Evolutionary conservation across 1,284 basidiomycete species (phyloP).

Genomic region (Austroboletus olivaceoglutinosus): DNA sequence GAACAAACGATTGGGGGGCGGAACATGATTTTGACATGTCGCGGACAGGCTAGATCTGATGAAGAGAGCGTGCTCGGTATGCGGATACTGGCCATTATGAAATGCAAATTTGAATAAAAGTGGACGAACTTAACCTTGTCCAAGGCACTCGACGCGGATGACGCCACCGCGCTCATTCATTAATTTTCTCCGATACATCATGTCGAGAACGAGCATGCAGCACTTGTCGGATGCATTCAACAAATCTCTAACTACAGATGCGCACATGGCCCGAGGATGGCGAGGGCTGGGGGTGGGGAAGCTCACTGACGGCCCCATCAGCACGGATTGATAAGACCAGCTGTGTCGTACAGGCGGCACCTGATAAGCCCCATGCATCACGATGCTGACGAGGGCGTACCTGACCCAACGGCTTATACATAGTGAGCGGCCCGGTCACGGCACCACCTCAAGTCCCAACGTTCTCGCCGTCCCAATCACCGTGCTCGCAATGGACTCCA

Average conservation of each 20-base stretch:
- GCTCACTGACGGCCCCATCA: conserved; percentile 7
- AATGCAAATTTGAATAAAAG: conserved; percentile 35
- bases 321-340: conserved; percentile 25
- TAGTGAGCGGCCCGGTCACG: conserved; percentile 47
- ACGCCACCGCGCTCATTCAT: conserved; percentile 34
- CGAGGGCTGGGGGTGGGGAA: conserved; percentile 10
- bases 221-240: conserved; percentile 17
- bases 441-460: conserved; percentile 84
- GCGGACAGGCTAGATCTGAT: conserved; percentile 24
- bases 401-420: conserved; percentile 16
- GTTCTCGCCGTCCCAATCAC: conserved; percentile 83
- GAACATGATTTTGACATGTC: conserved; percentile 24
- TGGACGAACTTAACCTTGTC: conserved; percentile 40
- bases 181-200: conserved; percentile 36
- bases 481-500: conserved; percentile 86
- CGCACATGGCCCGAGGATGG: conserved; percentile 13
- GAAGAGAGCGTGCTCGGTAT: conserved; percentile 28
- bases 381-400: conserved; percentile 25
- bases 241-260: conserved; percentile 29
- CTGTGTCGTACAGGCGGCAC: conserved; percentile 8
- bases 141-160: conserved; percentile 29
- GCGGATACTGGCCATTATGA: conserved; percentile 35
- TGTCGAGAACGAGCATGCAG: conserved; percentile 29
- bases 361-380: conserved; percentile 22
- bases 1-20: conserved; percentile 38